Evolutionary conservation across 768 basidiomycete species (phyloP).

Genomic region (Amanita brunnescens): DNA sequence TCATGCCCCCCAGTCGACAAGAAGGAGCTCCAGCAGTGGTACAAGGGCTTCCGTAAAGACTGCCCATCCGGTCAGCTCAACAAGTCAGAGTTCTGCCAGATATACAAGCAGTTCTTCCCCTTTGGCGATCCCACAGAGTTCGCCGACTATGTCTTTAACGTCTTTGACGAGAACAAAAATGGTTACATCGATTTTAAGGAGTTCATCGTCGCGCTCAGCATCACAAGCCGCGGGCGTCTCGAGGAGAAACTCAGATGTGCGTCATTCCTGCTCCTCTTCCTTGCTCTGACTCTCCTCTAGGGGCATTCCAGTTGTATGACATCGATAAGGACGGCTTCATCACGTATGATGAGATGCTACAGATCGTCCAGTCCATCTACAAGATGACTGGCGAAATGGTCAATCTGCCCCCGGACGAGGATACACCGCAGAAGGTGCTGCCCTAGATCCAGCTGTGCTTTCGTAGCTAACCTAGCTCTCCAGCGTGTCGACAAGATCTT

Average conservation of each 20-base stretch:
- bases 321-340: conserved; percentile 98
- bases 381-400: conserved; percentile 99
- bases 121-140: conserved; percentile 97
- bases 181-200: conserved; percentile 99
- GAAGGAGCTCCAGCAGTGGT: conserved; percentile 97
- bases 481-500: conserved; percentile 99
- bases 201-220: conserved; percentile 95
- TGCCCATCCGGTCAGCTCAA: conserved; percentile 96
- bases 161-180: conserved; percentile 92
- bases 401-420: conserved; percentile 94
- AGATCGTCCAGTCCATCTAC: conserved; percentile 97
- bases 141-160: conserved; percentile 98
- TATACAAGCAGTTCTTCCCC: conserved; percentile 99
- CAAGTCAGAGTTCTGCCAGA: conserved; percentile 91
- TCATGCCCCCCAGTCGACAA: conserved; percentile 67
- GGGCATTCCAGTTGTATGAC: conserved; percentile 99
- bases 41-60: conserved; percentile 99
- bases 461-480: neutral
- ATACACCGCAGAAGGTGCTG: conserved; percentile 93
- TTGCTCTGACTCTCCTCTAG: conserved; percentile 35
- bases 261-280: conserved; percentile 21
- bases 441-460: conserved; percentile 2
- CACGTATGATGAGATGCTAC: conserved; percentile 98
- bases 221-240: conserved; percentile 85
- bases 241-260: conserved; percentile 98